These are phyloP conservation scores for Miamiensis avidus DNA, from an alignment of 169 alveolate genomes.

Conservation along the genomic window DNA sequence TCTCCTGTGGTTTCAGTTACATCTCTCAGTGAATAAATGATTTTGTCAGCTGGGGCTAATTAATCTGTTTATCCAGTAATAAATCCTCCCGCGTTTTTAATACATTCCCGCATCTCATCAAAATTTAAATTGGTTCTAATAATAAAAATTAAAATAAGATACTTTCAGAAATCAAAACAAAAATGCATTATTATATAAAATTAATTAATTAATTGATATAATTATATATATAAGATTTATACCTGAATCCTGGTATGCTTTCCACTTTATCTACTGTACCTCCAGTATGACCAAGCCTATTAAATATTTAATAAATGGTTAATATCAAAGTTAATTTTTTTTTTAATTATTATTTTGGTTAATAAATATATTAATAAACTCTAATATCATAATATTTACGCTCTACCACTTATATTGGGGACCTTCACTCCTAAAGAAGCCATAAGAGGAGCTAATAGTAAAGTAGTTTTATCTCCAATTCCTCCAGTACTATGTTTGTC, in stretches of 20 bases:
- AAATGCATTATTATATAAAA: no score
- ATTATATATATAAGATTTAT: no score
- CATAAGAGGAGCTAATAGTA: constrained; percentile 46
- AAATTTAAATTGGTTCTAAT: constrained; percentile 5
- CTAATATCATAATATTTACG: not conserved
- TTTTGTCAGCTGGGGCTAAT: constrained; percentile 61
- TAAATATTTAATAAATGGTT: no score
- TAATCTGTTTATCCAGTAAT: constrained; percentile 46
- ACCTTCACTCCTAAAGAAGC: constrained; percentile 48
- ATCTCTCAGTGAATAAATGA: constrained; percentile 55
- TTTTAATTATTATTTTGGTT: not conserved
- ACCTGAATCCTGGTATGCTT: constrained; percentile 42
- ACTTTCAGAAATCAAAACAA: no score
- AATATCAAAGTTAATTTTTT: not conserved
- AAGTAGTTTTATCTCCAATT: constrained; percentile 55
- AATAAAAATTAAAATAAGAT: no score
- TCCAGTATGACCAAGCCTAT: constrained; percentile 46
- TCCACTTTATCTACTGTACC: constrained; percentile 61
- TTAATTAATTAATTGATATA: no score
- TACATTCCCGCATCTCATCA: constrained; percentile 42
- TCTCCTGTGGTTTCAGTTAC: constrained; percentile 54
- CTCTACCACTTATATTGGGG: constrained; percentile 51
- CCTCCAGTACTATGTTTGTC: constrained; percentile 65
- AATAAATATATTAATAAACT: no score
- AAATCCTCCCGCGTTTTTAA: constrained; percentile 36